Percentiles rank a stretch among this genome's conserved stretches.
Evolutionary conservation across 768 basidiomycete species (phyloP).

Genomic region (Albatrellus ellisii): DNA sequence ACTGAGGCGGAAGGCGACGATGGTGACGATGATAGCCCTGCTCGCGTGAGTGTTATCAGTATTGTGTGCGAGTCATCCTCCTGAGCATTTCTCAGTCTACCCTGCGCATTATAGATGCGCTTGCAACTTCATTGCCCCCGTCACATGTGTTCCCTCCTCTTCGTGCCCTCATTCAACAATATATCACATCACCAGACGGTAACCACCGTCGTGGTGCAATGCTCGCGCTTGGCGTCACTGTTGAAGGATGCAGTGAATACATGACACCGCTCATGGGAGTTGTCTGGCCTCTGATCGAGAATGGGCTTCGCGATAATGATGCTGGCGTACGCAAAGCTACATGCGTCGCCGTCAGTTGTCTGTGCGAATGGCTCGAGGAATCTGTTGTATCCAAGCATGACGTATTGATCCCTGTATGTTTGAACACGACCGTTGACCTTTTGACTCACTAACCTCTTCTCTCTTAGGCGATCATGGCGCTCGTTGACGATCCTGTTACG

Average conservation of each 20-base stretch:
- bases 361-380: constrained; percentile 96
- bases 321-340: constrained; percentile 84
- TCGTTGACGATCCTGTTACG: constrained; percentile 77
- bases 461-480: constrained; percentile 71
- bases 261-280: constrained; percentile 87
- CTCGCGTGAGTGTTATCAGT: constrained; percentile 44
- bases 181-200: constrained; percentile 72
- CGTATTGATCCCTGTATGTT: constrained; percentile 69
- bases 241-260: constrained; percentile 96
- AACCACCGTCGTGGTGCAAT: constrained; percentile 81
- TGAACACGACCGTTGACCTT: constrained; percentile 1
- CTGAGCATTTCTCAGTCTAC: constrained; percentile 46
- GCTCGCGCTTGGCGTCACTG: constrained; percentile 88
- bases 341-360: constrained; percentile 90
- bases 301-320: constrained; percentile 76
- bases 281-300: constrained; percentile 91
- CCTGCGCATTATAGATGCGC: constrained; percentile 85
- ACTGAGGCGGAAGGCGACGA: constrained; percentile 92
- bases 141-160: constrained; percentile 93
- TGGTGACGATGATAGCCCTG: constrained; percentile 85
- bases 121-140: constrained; percentile 87
- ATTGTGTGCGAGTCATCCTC: neutral
- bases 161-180: constrained; percentile 67
- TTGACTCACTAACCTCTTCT: neutral
- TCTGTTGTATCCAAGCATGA: constrained; percentile 77